phyloP scores from a whole-genome alignment of 1,284 basidiomycete species.

The Thelephora terrestris region DNA sequence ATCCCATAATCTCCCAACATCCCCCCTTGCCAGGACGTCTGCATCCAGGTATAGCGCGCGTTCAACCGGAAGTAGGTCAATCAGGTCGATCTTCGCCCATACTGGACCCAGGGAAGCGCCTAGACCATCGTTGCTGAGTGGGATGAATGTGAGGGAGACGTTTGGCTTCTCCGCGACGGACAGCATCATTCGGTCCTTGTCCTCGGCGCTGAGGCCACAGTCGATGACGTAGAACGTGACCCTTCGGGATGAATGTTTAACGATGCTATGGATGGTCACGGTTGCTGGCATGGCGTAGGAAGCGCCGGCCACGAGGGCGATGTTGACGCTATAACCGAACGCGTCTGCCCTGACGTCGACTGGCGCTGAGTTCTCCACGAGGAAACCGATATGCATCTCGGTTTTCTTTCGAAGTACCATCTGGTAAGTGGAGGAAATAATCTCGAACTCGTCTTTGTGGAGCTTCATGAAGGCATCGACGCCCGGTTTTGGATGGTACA shows the following conservation, averaged over 20 bases:
- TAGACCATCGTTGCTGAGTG: conserved; percentile 24
- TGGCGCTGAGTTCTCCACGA: conserved; percentile 18
- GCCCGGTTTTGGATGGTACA: conserved; percentile 44
- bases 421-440: conserved; percentile 38
- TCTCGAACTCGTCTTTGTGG: conserved; percentile 37
- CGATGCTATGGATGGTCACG: conserved; percentile 35
- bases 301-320: conserved; percentile 35
- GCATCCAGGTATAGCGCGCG: conserved; percentile 43
- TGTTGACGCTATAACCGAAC: conserved; percentile 36
- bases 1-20: conserved; percentile 34
- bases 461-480: conserved; percentile 44
- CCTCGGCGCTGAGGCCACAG: conserved; percentile 29
- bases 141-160: conserved; percentile 33
- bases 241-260: conserved; percentile 27
- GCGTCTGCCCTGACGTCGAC: conserved; percentile 10
- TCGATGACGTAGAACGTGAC: conserved; percentile 42
- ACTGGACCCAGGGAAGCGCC: conserved; percentile 21
- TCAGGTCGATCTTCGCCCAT: conserved; percentile 45
- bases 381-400: conserved; percentile 47
- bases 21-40: conserved; percentile 37
- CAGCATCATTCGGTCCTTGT: conserved; percentile 24
- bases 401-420: conserved; percentile 37
- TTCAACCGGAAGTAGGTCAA: conserved; percentile 36
- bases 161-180: conserved; percentile 22
- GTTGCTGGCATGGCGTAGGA: conserved; percentile 38